Evolutionary conservation across 2,329 filamentous ascomycete genomes (phyloP).

Genomic region (Trichophyton rubrum): DNA sequence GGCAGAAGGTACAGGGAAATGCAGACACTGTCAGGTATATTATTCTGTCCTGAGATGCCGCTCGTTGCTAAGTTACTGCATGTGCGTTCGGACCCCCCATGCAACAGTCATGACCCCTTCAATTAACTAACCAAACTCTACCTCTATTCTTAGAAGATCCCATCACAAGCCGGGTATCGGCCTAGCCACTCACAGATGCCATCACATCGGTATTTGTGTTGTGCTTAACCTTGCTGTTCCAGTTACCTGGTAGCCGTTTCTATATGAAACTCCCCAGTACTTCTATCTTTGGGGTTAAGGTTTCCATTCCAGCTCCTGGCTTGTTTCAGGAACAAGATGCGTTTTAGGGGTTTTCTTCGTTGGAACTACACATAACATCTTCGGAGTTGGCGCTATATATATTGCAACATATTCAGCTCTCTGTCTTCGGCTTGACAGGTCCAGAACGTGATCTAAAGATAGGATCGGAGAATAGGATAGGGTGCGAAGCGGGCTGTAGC

Average conservation of each 20-base stretch:
- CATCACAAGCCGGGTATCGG: background rate
- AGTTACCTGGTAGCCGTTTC: background rate
- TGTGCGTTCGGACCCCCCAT: background rate
- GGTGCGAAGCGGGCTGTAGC: too few species aligned
- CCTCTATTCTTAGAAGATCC: background rate
- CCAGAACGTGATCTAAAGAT: too few species aligned
- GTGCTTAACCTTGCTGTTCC: background rate
- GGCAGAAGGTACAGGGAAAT: background rate
- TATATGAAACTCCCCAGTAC: background rate
- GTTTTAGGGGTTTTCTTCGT: background rate
- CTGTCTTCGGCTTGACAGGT: too few species aligned
- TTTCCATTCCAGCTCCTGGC: background rate
- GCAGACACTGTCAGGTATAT: too few species aligned
- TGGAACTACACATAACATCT: too few species aligned
- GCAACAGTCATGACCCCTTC: background rate
- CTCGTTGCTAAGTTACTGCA: background rate
- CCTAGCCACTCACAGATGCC: background rate
- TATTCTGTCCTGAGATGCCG: background rate
- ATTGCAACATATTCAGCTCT: too few species aligned
- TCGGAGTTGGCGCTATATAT: too few species aligned
- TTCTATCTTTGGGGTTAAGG: background rate
- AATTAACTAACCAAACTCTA: background rate
- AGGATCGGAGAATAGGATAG: too few species aligned
- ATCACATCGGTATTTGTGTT: background rate
- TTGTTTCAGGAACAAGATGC: background rate